A percentile compares a stretch with the other conserved stretches of the same genome.
These are phyloP conservation scores for Phalaenopsis equestris DNA, from an alignment of 106 monocot genomes.

Conservation along the genomic window DNA sequence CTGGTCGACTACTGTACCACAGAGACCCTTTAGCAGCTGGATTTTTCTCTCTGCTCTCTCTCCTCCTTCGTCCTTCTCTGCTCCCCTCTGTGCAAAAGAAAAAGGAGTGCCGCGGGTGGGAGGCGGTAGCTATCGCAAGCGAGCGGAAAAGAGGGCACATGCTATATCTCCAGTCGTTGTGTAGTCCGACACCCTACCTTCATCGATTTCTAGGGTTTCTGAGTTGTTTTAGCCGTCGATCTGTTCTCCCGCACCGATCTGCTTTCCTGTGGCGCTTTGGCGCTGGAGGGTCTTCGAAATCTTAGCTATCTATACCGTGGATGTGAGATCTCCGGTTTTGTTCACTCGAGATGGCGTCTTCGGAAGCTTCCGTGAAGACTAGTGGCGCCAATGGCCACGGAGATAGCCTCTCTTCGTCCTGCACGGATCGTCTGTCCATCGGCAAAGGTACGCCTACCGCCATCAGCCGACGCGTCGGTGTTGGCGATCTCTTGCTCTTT, in stretches of 20 bases:
- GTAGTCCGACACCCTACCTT: neutral
- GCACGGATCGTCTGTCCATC: neutral
- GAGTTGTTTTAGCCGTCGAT: neutral
- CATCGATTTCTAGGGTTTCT: conserved; percentile 7
- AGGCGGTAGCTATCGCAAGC: neutral
- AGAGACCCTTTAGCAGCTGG: conserved; percentile 6
- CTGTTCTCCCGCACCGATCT: neutral
- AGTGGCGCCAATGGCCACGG: neutral
- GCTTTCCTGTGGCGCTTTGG: neutral
- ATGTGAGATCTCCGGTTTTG: conserved; percentile 1
- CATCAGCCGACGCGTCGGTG: neutral
- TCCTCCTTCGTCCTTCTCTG: conserved; percentile 4
- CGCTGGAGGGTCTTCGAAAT: conserved; percentile 1
- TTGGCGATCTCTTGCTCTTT: neutral
- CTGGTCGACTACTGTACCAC: conserved; percentile 8
- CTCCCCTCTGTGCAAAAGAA: conserved; percentile 2
- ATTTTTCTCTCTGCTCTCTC: conserved; percentile 5
- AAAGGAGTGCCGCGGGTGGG: neutral
- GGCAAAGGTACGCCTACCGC: neutral
- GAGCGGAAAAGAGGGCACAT: neutral
- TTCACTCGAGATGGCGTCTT: neutral
- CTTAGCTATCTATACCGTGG: neutral
- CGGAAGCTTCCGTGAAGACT: conserved; percentile 4
- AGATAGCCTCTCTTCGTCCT: conserved; percentile 4
- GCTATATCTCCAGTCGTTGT: neutral